Conservation (phyloP, 768 basidiomycete genomes). For the Piloderma croceum region DNA sequence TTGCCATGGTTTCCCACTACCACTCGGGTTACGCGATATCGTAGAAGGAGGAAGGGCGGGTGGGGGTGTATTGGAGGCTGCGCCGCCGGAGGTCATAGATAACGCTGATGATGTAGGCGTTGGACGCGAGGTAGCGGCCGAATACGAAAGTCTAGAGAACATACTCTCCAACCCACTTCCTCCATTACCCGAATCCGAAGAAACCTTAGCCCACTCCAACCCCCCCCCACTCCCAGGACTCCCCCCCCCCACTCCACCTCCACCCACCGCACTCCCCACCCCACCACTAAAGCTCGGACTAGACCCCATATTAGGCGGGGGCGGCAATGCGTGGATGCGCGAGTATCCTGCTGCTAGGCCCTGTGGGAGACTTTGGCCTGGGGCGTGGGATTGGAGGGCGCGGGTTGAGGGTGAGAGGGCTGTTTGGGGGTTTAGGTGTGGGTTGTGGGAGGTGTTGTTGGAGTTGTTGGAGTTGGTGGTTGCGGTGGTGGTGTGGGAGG, state of each 20-base stretch:
- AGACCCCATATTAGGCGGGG: slow-evolving; percentile 28
- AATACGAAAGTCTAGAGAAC: slow-evolving; percentile 54
- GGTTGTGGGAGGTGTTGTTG: slow-evolving; percentile 17
- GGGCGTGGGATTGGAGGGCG: slow-evolving; percentile 84
- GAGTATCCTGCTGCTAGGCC: slow-evolving; percentile 90
- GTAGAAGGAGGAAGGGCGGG: slow-evolving; percentile 12
- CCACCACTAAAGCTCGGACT: no score
- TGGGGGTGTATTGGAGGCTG: slow-evolving; percentile 7
- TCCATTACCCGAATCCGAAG: slow-evolving; percentile 7
- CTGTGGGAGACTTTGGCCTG: slow-evolving; percentile 87
- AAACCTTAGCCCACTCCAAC: slow-evolving; percentile 6
- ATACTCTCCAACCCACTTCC: slow-evolving; percentile 40
- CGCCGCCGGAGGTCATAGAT: slow-evolving; percentile 7
- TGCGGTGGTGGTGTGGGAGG: slow-evolving; percentile 36
- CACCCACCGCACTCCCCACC: background rate
- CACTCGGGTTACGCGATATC: slow-evolving; percentile 20
- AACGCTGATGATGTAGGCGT: slow-evolving; percentile 13
- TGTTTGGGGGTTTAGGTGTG: slow-evolving; percentile 23
- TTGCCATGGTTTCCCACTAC: slow-evolving; percentile 14
- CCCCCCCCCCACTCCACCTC: background rate
- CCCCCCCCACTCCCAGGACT: slow-evolving; percentile 12
- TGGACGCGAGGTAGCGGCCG: slow-evolving; percentile 33
- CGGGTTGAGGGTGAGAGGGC: slow-evolving; percentile 61
- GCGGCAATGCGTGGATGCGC: slow-evolving; percentile 71
- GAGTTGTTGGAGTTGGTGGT: slow-evolving; percentile 43